Conservation (phyloP, 495 filamentous ascomycete species). For the Clohesyomyces aquaticus region DNA sequence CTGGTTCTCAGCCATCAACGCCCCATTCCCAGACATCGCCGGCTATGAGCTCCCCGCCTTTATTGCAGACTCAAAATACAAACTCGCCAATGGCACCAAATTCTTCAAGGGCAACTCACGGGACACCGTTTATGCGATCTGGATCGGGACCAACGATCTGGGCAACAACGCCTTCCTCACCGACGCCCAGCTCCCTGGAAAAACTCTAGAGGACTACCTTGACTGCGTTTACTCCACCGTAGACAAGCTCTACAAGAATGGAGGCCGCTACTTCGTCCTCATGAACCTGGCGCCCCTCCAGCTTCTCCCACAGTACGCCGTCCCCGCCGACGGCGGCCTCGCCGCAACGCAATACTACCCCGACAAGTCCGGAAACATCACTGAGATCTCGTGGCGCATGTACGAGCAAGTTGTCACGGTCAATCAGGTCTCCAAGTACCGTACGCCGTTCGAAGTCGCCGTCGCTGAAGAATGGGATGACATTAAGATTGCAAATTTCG, state of each 20-base stretch:
- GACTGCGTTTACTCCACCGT: slow-evolving; percentile 66
- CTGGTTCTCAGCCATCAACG: slow-evolving; percentile 52
- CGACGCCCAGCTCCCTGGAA: slow-evolving; percentile 61
- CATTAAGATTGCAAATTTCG: slow-evolving; percentile 64
- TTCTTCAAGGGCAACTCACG: slow-evolving; percentile 56
- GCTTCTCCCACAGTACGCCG: slow-evolving; percentile 62
- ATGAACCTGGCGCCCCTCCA: slow-evolving; percentile 68
- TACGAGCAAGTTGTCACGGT: slow-evolving; percentile 60
- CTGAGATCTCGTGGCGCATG: slow-evolving; percentile 62
- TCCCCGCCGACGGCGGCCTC: slow-evolving; percentile 55
- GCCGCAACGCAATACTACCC: slow-evolving; percentile 61
- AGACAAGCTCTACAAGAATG: slow-evolving; percentile 62
- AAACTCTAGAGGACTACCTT: slow-evolving; percentile 63
- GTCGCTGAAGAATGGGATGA: slow-evolving; percentile 58
- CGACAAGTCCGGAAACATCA: slow-evolving; percentile 65
- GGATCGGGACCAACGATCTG: slow-evolving; percentile 81
- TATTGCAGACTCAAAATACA: slow-evolving; percentile 59
- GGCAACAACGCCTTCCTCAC: slow-evolving; percentile 65
- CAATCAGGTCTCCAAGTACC: slow-evolving; percentile 66
- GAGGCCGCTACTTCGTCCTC: slow-evolving; percentile 70
- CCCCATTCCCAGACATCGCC: slow-evolving; percentile 62
- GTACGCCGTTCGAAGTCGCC: slow-evolving; percentile 58
- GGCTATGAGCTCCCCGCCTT: slow-evolving; percentile 73
- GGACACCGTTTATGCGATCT: slow-evolving; percentile 72
- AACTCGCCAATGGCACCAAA: slow-evolving; percentile 47